Conservation (phyloP, 1,139 yeast species). For the Zygosaccharomyces sapae region DNA sequence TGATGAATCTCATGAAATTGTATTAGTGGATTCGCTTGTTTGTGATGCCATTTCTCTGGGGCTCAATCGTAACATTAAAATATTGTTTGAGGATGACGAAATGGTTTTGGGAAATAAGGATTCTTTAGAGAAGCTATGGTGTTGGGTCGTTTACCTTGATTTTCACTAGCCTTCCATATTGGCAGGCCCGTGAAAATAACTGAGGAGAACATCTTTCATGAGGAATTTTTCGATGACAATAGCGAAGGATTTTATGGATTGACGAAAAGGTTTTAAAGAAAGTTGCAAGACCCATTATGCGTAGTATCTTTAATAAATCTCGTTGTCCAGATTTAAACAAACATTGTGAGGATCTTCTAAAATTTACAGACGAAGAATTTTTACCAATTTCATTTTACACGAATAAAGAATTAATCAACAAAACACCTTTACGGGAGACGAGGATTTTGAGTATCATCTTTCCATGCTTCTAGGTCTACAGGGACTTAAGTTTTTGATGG, state of each 20-base stretch:
- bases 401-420: conserved; percentile 12
- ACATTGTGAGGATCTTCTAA: conserved; percentile 13
- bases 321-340: conserved; percentile 17
- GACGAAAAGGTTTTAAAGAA: conserved; percentile 17
- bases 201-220: conserved; percentile 20
- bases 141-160: conserved; percentile 31
- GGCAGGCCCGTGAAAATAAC: conserved; percentile 32
- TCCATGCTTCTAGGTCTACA: conserved; percentile 15
- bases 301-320: conserved; percentile 12
- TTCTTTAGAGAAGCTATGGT: conserved; percentile 32
- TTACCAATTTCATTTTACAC: conserved; percentile 22
- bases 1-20: conserved; percentile 28
- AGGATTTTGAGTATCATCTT: conserved; percentile 15
- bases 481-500: conserved; percentile 12
- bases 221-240: conserved; percentile 9
- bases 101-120: conserved; percentile 21
- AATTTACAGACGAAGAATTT: conserved; percentile 24
- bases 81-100: conserved; percentile 23
- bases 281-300: conserved; percentile 25
- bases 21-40: conserved; percentile 23
- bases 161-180: conserved; percentile 27
- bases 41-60: conserved; percentile 33
- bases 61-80: conserved; percentile 31
- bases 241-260: conserved; percentile 13
- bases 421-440: conserved; percentile 14